Evolutionary conservation across 2,329 filamentous ascomycete species (phyloP), one percentile per base, ranked within the genome.

Genomic region (Cladorrhinum sp.): DNA sequence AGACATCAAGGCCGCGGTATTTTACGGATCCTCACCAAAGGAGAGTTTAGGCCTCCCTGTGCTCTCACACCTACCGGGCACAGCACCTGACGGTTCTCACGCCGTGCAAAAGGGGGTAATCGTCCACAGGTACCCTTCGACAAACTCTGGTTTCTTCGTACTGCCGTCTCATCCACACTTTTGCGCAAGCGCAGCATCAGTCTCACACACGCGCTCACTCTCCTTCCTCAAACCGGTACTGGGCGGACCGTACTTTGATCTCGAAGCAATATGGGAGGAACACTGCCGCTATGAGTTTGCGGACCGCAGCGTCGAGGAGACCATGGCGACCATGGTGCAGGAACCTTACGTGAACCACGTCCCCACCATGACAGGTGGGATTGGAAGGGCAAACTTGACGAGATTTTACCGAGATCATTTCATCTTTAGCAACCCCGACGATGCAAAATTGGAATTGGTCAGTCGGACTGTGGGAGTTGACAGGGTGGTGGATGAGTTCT

Each of bases 301-400:
- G 1, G 84, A 86, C 58, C 81, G 88, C 10, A 84, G 84, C 1
- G 88, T 91, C 0, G 85, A 85, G 63, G 83, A 85, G 64, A 93
- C 89, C 0, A 92, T 93, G 89, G 80, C 79, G n/a, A 92, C 89
- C 0, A 92, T 93, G 89, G 88, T 92, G 1, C 79, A 86, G 52
- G 85, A 91, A 71, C 90, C 89, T 1, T 92, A 92, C 68, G 89
- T 93, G 1, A 92, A 92, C 69, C 88, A 92, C 69, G 79, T 92
- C 1, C 87, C 89, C 0, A 91, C 88, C 0, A 79, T 86, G 63
- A 87, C 86, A 0, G 90, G 90, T 1, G 90, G 90, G 0, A 81
- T 92, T 32, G 90, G 90, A 0, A 81, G 89, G 18, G 75, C 77
- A 1, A 75, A 76, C 1, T 75, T 93, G 8, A 85, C 86, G 0